Evolutionary conservation across 305 asterid genomes (phyloP).

Genomic region (Solanum hybrid): DNA sequence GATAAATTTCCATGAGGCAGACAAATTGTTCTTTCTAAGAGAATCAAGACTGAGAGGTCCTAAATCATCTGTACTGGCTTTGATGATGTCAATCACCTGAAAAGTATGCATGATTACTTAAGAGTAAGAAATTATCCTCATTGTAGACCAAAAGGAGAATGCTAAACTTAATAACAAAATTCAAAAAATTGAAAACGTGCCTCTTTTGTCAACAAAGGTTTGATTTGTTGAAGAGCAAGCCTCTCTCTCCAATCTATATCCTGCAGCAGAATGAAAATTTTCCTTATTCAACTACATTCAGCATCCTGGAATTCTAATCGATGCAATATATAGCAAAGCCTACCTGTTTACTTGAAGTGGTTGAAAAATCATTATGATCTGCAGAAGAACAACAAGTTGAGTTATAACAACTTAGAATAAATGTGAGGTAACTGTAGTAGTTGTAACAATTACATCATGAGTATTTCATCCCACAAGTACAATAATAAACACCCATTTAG

Average conservation of each 20-base stretch:
- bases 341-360: constrained; percentile 47
- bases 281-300: constrained; percentile 9
- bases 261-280: constrained; percentile 26
- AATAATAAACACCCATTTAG: not conserved
- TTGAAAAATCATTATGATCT: constrained; percentile 44
- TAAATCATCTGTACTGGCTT: constrained; percentile 57
- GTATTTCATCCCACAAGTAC: not conserved
- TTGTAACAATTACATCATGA: not conserved
- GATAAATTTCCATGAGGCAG: constrained; percentile 70
- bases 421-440: not conserved
- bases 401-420: not conserved
- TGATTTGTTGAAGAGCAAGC: constrained; percentile 66
- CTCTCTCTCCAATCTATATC: constrained; percentile 73
- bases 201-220: constrained; percentile 65
- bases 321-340: constrained; percentile 13
- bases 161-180: not conserved
- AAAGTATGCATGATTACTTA: constrained; percentile 14
- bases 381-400: constrained; percentile 16
- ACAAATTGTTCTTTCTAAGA: constrained; percentile 52
- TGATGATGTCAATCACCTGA: constrained; percentile 76
- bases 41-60: constrained; percentile 70
- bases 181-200: constrained; percentile 25
- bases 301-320: constrained; percentile 6
- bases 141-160: not conserved
- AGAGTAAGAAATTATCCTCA: constrained; percentile 3